These are phyloP conservation scores for Phoenix roebelenii DNA, from an alignment of 176 grass and related monocot species.

Conservation along the genomic window DNA sequence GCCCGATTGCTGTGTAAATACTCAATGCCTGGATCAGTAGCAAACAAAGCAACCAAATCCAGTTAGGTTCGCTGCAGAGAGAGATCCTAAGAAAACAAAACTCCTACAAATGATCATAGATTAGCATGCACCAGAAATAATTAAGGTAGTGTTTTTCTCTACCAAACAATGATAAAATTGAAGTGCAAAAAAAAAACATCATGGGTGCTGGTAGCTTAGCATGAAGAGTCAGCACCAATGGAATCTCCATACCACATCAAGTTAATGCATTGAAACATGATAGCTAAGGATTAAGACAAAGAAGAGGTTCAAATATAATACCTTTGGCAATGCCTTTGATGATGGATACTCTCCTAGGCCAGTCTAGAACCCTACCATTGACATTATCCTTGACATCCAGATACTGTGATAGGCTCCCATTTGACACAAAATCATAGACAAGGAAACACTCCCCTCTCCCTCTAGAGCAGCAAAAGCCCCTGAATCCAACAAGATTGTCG, in stretches of 20 bases:
- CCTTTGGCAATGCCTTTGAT: conserved; percentile 70
- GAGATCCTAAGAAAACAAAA: no score
- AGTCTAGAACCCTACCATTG: conserved; percentile 35
- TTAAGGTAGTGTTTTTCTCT: no score
- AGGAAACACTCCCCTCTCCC: conserved; percentile 68
- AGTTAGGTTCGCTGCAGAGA: no score
- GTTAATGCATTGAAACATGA: no score
- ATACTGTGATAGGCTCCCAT: conserved; percentile 49
- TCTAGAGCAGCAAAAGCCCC: conserved; percentile 63
- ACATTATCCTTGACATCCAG: conserved; percentile 34
- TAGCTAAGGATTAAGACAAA: no score
- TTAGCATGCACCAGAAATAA: no score
- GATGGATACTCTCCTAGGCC: conserved; percentile 51
- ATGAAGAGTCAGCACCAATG: no score
- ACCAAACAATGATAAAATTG: no score
- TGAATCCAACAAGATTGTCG: conserved; percentile 58
- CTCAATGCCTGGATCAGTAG: conserved; percentile 37
- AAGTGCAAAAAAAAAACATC: no score
- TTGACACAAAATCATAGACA: conserved; percentile 64
- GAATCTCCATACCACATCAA: no score
- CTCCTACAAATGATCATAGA: no score
- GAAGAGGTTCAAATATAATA: conserved; percentile 3
- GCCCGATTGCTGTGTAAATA: conserved; percentile 63
- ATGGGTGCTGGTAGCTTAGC: no score
- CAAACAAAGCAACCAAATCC: not conserved